These are phyloP conservation scores for Metschnikowia baotianmanensis DNA, from an alignment of 805 yeast genomes.

Conservation along the genomic window DNA sequence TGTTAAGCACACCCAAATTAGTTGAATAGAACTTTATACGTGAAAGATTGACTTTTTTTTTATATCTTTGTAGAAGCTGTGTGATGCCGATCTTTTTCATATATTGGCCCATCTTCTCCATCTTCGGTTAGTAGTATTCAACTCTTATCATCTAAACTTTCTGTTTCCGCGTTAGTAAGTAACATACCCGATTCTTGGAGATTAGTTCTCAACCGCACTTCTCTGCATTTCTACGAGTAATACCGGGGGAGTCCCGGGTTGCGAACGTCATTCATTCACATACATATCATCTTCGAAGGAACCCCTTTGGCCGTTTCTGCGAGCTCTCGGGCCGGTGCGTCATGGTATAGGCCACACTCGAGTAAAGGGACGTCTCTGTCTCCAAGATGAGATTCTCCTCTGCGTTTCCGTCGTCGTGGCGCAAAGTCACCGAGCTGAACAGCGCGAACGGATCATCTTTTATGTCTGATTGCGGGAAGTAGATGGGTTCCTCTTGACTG, in stretches of 20 bases:
- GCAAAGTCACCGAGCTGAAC: conserved; percentile 83
- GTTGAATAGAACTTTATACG: conserved; percentile 6
- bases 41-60: conserved; percentile 14
- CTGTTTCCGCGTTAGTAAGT: no score
- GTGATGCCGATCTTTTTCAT: no score
- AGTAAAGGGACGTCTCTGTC: conserved; percentile 40
- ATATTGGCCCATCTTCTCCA: no score
- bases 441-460: conserved; percentile 73
- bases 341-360: conserved; percentile 58
- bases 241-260: no score
- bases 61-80: not conserved
- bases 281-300: conserved; percentile 28
- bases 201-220: no score
- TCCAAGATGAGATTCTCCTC: conserved; percentile 45
- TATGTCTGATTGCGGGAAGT: conserved; percentile 23
- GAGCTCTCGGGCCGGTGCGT: conserved; percentile 26
- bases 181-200: no score
- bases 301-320: conserved; percentile 28
- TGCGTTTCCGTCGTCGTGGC: conserved; percentile 57
- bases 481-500: conserved; percentile 11
- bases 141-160: no score
- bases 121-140: no score
- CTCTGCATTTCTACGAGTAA: no score
- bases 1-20: conserved; percentile 37
- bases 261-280: no score